Percentiles rank a stretch among this genome's conserved stretches.
phyloP scores from a whole-genome alignment of 192 early-diverging fungal species.

The Diversispora eburnea region DNA sequence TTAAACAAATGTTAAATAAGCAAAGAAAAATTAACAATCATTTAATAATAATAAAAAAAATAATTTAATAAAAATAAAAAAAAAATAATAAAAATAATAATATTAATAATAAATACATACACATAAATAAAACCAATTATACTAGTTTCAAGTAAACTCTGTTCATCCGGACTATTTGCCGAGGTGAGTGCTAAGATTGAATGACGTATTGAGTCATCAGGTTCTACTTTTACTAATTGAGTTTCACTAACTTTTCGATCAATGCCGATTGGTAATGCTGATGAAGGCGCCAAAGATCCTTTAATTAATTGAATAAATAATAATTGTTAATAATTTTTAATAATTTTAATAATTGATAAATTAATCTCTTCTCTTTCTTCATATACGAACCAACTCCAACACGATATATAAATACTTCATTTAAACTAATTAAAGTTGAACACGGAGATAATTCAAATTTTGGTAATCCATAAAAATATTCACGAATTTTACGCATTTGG shows the following conservation, averaged over 20 bases:
- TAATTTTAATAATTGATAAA: neutral
- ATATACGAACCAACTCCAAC: conserved; percentile 62
- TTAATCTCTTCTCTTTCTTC: neutral
- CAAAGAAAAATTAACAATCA: no score
- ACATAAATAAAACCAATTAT: conserved; percentile 83
- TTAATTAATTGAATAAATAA: neutral
- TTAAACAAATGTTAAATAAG: neutral
- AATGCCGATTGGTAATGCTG: conserved; percentile 86
- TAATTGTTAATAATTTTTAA: neutral
- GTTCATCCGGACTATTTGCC: conserved; percentile 47
- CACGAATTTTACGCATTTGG: conserved; percentile 72
- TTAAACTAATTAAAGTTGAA: conserved; percentile 72
- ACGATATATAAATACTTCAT: conserved; percentile 72
- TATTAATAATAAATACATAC: conserved; percentile 37
- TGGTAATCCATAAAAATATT: conserved; percentile 92
- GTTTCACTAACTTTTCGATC: conserved; percentile 76
- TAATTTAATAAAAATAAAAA: no score
- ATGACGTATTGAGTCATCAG: conserved; percentile 76
- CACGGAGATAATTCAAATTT: conserved; percentile 79
- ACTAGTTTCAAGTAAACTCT: conserved; percentile 59
- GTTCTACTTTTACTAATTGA: conserved; percentile 73
- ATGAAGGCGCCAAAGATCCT: conserved; percentile 80
- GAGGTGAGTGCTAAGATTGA: conserved; percentile 84
- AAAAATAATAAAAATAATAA: no score
- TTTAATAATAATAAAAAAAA: neutral